phyloP scores from a whole-genome alignment of 1,284 basidiomycete genomes.

The Fomitopsis pinicola region DNA sequence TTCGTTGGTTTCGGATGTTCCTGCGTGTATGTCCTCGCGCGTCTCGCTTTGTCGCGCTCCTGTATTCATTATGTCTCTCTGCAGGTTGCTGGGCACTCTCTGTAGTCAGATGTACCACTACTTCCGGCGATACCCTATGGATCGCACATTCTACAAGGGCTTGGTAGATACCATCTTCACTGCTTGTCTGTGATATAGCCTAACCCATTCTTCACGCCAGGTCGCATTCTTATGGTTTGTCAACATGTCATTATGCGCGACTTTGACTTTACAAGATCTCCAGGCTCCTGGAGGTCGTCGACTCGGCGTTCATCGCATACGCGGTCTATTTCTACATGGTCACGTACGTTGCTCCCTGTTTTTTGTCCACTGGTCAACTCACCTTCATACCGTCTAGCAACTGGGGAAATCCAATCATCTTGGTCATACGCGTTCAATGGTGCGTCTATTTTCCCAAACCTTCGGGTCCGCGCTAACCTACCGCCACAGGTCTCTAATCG shows the following conservation, averaged over 20 bases:
- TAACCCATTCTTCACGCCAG: not conserved
- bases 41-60: not conserved
- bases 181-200: not conserved
- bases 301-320: slow-evolving; percentile 54
- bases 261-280: not conserved
- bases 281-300: slow-evolving; percentile 47
- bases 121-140: slow-evolving; percentile 49
- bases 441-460: slow-evolving; percentile 13
- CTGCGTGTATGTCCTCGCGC: slow-evolving; percentile 24
- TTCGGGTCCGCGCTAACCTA: not conserved
- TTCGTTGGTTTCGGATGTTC: slow-evolving; percentile 56
- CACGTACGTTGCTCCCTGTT: slow-evolving; percentile 10
- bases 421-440: slow-evolving; percentile 42
- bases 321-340: slow-evolving; percentile 49
- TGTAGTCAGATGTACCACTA: slow-evolving; percentile 51
- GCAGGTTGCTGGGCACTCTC: slow-evolving; percentile 45
- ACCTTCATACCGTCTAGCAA: slow-evolving; percentile 33
- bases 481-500: slow-evolving; percentile 41
- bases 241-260: not conserved
- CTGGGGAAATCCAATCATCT: slow-evolving; percentile 37
- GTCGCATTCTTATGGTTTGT: not conserved
- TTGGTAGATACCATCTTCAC: slow-evolving; percentile 38
- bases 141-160: slow-evolving; percentile 48
- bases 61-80: not conserved
- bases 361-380: not conserved